These are phyloP conservation scores for Nakazawaea laoshanensis DNA, from an alignment of 805 yeast genomes.

Conservation along the genomic window DNA sequence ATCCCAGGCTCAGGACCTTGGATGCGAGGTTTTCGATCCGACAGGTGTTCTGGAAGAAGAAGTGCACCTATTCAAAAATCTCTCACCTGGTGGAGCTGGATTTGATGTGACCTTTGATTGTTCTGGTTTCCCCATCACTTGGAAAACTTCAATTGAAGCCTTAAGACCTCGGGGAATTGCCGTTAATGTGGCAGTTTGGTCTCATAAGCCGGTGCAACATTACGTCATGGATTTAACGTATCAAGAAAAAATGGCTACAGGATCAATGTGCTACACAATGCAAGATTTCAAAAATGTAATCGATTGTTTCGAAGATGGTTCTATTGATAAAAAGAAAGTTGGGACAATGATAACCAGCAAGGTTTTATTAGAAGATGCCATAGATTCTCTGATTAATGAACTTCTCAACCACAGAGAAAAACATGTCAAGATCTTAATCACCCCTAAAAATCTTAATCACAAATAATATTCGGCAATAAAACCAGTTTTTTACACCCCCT, in stretches of 20 bases:
- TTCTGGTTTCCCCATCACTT: constrained; percentile 46
- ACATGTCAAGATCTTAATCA: constrained; percentile 44
- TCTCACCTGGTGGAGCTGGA: constrained; percentile 34
- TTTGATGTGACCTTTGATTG: constrained; percentile 44
- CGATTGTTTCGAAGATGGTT: constrained; percentile 36
- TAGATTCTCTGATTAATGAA: constrained; percentile 43
- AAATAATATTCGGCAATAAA: too few relatives aligned
- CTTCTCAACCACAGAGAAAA: constrained; percentile 42
- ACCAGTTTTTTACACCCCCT: too few relatives aligned
- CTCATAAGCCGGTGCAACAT: constrained; percentile 36
- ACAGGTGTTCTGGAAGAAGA: constrained; percentile 23
- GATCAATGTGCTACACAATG: constrained; percentile 53
- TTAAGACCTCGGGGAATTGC: constrained; percentile 46
- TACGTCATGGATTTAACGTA: constrained; percentile 51
- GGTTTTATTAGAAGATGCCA: constrained; percentile 38
- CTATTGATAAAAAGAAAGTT: constrained; percentile 33
- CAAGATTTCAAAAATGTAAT: constrained; percentile 51
- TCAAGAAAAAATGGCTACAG: constrained; percentile 47
- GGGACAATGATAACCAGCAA: constrained; percentile 45
- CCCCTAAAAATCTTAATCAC: constrained; percentile 25
- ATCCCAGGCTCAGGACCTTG: constrained; percentile 40
- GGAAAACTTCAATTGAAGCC: constrained; percentile 40
- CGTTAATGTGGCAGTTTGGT: constrained; percentile 64
- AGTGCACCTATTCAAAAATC: constrained; percentile 24
- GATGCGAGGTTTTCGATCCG: constrained; percentile 45